These are phyloP conservation scores for Barnettozyma siamensis DNA, from an alignment of 805 yeast species.

Conservation along the genomic window DNA sequence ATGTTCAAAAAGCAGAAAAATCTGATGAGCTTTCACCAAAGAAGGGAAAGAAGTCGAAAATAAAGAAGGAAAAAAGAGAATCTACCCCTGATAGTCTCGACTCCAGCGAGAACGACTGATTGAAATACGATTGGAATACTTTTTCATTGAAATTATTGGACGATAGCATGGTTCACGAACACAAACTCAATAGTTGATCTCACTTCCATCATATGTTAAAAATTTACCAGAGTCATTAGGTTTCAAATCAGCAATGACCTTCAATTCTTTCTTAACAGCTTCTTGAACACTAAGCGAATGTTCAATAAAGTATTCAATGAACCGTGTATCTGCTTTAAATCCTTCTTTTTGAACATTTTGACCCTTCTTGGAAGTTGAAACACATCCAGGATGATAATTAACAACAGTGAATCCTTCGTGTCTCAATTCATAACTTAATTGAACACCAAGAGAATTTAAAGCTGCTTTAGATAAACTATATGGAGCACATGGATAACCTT, in stretches of 20 bases:
- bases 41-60: background rate
- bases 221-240: constrained; percentile 18
- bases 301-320: constrained; percentile 9
- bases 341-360: constrained; percentile 9
- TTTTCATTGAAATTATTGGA: too few relatives aligned
- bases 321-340: constrained; percentile 12
- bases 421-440: constrained; percentile 23
- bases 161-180: too few relatives aligned
- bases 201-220: constrained; percentile 15
- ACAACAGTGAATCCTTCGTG: constrained; percentile 25
- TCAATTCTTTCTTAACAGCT: constrained; percentile 15
- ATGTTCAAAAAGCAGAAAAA: background rate
- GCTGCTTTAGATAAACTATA: constrained; percentile 36
- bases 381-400: constrained; percentile 27
- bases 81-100: too few relatives aligned
- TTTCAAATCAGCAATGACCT: constrained; percentile 11
- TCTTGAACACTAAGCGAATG: constrained; percentile 12
- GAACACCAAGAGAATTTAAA: constrained; percentile 25
- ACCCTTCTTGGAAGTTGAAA: constrained; percentile 12
- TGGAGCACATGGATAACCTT: constrained; percentile 22
- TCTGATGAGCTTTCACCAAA: background rate
- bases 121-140: too few relatives aligned
- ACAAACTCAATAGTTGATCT: constrained; percentile 16
- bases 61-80: too few relatives aligned
- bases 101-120: too few relatives aligned